Conservation (phyloP, 495 filamentous ascomycete genomes). For the Penicillium cosmopolitanum region DNA sequence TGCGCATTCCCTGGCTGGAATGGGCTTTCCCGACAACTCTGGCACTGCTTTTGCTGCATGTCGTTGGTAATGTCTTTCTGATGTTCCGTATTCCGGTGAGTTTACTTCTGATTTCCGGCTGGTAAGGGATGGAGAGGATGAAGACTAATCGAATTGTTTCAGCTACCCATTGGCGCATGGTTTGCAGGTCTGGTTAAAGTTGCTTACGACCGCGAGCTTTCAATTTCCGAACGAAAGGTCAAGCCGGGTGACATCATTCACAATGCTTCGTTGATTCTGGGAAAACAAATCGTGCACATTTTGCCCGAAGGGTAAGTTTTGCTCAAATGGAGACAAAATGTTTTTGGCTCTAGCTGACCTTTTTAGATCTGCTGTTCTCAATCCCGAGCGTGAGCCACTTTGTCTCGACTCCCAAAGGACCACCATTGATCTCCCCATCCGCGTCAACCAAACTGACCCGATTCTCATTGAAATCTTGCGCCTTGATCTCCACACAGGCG, state of each 20-base stretch:
- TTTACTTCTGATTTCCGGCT: slow-evolving; percentile 12
- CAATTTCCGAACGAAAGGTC: slow-evolving; percentile 85
- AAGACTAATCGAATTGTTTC: slow-evolving; percentile 24
- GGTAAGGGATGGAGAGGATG: slow-evolving; percentile 1
- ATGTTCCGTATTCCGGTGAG: slow-evolving; percentile 89
- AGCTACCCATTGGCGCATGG: slow-evolving; percentile 70
- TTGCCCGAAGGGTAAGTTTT: slow-evolving; percentile 83
- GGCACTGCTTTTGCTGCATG: slow-evolving; percentile 66
- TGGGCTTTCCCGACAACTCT: slow-evolving; percentile 74
- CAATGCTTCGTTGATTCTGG: slow-evolving; percentile 89
- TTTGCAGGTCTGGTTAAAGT: slow-evolving; percentile 69
- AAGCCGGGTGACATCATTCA: slow-evolving; percentile 83
- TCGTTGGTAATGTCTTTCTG: slow-evolving; percentile 73
- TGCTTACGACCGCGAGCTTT: slow-evolving; percentile 86
- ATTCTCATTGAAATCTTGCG: slow-evolving; percentile 83
- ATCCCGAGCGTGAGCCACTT: slow-evolving; percentile 74
- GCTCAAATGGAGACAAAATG: not conserved
- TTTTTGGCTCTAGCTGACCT: slow-evolving; percentile 1
- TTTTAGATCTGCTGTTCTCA: slow-evolving; percentile 79
- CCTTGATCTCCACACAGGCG: slow-evolving; percentile 77
- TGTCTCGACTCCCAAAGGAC: slow-evolving; percentile 70
- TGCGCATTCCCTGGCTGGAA: slow-evolving; percentile 95
- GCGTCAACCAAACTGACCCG: slow-evolving; percentile 89
- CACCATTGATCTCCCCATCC: slow-evolving; percentile 74
- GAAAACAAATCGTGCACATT: slow-evolving; percentile 95